Percentiles rank a stretch among this genome's conserved stretches.
These are phyloP conservation scores for Diaporthe velutina DNA, from an alignment of 2,329 filamentous ascomycete genomes.

Conservation along the genomic window DNA sequence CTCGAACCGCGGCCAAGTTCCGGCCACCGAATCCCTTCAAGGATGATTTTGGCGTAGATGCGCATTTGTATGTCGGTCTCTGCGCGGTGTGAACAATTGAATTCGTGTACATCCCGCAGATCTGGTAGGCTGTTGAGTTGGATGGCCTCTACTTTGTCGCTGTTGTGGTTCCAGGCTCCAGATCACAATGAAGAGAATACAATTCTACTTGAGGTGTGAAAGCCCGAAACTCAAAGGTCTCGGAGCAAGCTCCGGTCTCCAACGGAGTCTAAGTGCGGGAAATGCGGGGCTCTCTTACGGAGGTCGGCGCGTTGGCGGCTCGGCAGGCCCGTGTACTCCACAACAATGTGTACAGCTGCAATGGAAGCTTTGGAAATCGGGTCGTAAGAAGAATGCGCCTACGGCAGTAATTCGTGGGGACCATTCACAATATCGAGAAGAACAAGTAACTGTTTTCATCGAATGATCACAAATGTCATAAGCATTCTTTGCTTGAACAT, in stretches of 20 bases:
- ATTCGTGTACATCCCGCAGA: neutral
- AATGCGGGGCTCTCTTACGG: neutral
- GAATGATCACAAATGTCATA: neutral
- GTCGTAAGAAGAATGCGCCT: too few relatives aligned
- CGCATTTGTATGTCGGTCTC: neutral
- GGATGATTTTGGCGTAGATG: neutral
- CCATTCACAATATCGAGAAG: neutral
- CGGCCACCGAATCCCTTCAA: neutral
- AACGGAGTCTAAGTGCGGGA: neutral
- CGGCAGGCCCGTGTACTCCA: neutral
- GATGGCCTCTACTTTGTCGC: neutral
- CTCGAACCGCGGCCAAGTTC: neutral
- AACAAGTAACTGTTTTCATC: rapidly evolving
- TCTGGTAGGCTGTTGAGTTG: neutral
- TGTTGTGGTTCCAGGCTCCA: too few relatives aligned
- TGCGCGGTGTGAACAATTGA: neutral
- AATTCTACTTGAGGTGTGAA: neutral
- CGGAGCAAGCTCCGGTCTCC: neutral
- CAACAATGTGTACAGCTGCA: neutral
- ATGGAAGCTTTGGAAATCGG: too few relatives aligned
- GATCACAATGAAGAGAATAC: too few relatives aligned
- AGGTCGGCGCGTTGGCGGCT: neutral
- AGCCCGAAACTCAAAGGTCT: neutral
- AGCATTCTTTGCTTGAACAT: too few relatives aligned
- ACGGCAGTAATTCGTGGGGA: neutral